Evolutionary conservation across 164 flowering plant species (phyloP), one percentile per base, ranked within the genome.

Genomic region (Aristolochia fimbriata): DNA sequence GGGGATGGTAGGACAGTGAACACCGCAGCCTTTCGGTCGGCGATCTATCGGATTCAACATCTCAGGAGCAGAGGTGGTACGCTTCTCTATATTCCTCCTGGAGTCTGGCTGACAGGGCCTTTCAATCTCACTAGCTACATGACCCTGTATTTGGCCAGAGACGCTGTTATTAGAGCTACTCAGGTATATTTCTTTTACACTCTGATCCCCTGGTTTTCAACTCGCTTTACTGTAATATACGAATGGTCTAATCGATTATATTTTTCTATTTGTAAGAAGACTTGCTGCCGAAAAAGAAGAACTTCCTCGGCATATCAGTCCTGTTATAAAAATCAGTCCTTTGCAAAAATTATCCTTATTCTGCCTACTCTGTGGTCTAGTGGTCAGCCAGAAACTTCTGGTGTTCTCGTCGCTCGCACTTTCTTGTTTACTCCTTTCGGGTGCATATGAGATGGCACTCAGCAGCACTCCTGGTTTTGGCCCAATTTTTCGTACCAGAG

Each of bases 91-190:
- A 70, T 93, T 21, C 99, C 97, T 55, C 83, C 86, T 0, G 97
- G 99, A 1, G 97, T 83, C 27, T 93, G 74, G 76, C 76, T 93
- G 48, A 93, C 98, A 1, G 93, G 65, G 50, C 70, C 83, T 64
- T 89, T 92, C 64, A 82, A 81, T 50, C 85, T 92, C 33, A 89
- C 98, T 0, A 92, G 98, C 61, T 91, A 80, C 62, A 92, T 92
- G 96, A 92, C 98, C 23, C 82, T 92, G 41, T 92, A 79, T 69
- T 63, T 92, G 68, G 93, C 98, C 52, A 69, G 63, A 55, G 96
- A 81, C 47, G 98, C 98, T 23, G 85, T 84, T 37, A 83, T 92
- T 72, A 81, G 74, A 66, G 98, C 98, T 56, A 81, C 88, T 46
- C 80, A 77, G 96, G 97, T 86, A 71, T 17, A 11, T 7, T 16